Evolutionary conservation across 305 asterid genomes (phyloP).

Genomic region (Andrographis paniculata): DNA sequence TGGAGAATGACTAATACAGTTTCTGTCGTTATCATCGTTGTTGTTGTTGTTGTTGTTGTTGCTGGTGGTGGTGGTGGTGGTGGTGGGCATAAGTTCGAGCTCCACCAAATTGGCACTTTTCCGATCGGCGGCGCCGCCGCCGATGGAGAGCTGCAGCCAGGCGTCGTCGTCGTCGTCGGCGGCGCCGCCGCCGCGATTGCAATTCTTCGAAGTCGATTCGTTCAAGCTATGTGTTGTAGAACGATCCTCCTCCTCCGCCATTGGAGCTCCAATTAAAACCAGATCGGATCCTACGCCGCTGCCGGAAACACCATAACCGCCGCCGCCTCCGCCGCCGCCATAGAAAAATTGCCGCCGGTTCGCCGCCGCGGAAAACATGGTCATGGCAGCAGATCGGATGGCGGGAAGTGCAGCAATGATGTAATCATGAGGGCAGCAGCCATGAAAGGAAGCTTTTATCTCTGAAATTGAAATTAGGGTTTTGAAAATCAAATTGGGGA

Average conservation of each 20-base stretch:
- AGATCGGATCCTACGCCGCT: constrained; percentile 37
- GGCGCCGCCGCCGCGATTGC: constrained; percentile 32
- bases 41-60: constrained; percentile 12
- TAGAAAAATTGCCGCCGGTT: constrained; percentile 16
- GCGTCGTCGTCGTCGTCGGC: constrained; percentile 21
- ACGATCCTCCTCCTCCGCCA: constrained; percentile 38
- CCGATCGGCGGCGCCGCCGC: constrained; percentile 21
- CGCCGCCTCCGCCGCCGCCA: constrained; percentile 21
- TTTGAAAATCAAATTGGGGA: constrained; percentile 13
- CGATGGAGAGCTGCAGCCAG: constrained; percentile 82
- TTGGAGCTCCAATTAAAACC: constrained; percentile 10
- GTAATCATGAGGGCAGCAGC: too few species aligned
- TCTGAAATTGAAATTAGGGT: constrained; percentile 4
- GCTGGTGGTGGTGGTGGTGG: constrained; percentile 14
- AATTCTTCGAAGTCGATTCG: constrained; percentile 36
- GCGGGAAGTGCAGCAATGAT: too few species aligned
- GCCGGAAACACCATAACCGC: constrained; percentile 17
- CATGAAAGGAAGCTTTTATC: too few species aligned
- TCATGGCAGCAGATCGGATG: too few species aligned
- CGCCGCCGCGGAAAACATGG: constrained; percentile 52
- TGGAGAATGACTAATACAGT: constrained; percentile 10
- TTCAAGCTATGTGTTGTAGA: constrained; percentile 23
- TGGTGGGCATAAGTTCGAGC: constrained; percentile 52
- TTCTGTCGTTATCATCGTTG: constrained; percentile 8
- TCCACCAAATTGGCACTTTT: constrained; percentile 30